phyloP scores from a whole-genome alignment of 805 yeast genomes.

The Myxozyma sirexii region DNA sequence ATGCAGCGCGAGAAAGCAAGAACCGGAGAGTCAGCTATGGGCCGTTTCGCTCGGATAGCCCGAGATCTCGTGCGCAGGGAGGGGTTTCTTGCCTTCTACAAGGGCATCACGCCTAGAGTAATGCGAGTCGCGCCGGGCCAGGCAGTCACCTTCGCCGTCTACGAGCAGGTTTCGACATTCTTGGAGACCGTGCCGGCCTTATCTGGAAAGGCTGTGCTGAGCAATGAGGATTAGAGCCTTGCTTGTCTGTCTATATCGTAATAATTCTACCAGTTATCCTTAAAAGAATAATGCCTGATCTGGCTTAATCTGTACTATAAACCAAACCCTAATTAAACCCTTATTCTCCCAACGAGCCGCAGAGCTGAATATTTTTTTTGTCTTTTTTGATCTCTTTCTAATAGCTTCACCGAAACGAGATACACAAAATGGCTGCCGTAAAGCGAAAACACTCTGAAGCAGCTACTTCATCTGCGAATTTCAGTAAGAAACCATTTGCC shows the following conservation, averaged over 20 bases:
- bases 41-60: constrained; percentile 79
- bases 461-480: background rate
- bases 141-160: constrained; percentile 98
- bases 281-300: background rate
- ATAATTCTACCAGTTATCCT: background rate
- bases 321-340: no score
- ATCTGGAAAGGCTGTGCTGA: constrained; percentile 19
- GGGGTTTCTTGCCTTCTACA: constrained; percentile 85
- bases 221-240: constrained; percentile 22
- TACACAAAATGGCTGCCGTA: constrained; percentile 10
- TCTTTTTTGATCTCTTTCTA: background rate
- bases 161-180: constrained; percentile 77
- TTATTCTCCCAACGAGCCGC: constrained; percentile 9
- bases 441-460: constrained; percentile 19
- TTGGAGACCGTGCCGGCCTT: constrained; percentile 47
- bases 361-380: constrained; percentile 1
- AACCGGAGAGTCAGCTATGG: constrained; percentile 65
- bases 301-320: no score
- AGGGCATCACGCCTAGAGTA: constrained; percentile 97
- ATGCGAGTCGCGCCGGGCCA: constrained; percentile 99
- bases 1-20: constrained; percentile 84
- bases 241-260: background rate
- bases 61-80: constrained; percentile 81
- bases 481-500: constrained; percentile 14
- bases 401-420: background rate